Evolutionary conservation across 257 asterid genomes (phyloP), one percentile per base, ranked within the genome.

Genomic region (Petunia secreta): DNA sequence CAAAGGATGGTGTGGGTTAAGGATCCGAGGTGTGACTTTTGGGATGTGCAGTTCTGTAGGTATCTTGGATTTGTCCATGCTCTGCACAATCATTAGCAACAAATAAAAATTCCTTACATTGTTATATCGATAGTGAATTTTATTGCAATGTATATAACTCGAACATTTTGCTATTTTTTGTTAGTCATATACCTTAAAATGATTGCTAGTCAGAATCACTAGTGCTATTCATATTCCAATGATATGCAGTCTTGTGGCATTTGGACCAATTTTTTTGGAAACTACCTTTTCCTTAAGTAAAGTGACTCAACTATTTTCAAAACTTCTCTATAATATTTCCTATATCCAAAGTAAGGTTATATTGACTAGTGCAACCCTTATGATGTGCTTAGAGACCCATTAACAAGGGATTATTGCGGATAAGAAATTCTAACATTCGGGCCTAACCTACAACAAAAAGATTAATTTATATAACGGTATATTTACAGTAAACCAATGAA

Each of bases 41-140:
- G 78, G 53, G 11, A 62, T 40, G 57, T 79, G 85, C 38, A 50
- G 57, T 71, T 83, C 83, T 57, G 50, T 39, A 37, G 85, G 82
- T 5, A 36, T 50, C 2, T 85, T 63, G 57, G 80, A 80, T 1
- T 83, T 67, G 8, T 74, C 82, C 36, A 80, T 37, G 0, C 86
- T 83, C 91, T 89, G 88, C 59, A 44, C 9, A n/a, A 44, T 8
- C 25, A 8, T 16, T 4, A 16, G 2, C 25, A 9, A 25, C 7
- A 25, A 62, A 2, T 4, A 50, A 50, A 50, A 50, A 50, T 50
- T 25, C 25, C 25, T 25, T 25, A 25, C 25, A 25, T 25, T 25
- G 0, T 25, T 25, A 25, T 25, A 25, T 25, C 25, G 25, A 25
- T 25, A 25, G 25, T 25, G 25, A 25, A 25, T 25, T 25, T 25